Evolutionary conservation across 2,329 filamentous ascomycete species (phyloP), one percentile per base, ranked within the genome.

Genomic region (Diaporthe nobilis): DNA sequence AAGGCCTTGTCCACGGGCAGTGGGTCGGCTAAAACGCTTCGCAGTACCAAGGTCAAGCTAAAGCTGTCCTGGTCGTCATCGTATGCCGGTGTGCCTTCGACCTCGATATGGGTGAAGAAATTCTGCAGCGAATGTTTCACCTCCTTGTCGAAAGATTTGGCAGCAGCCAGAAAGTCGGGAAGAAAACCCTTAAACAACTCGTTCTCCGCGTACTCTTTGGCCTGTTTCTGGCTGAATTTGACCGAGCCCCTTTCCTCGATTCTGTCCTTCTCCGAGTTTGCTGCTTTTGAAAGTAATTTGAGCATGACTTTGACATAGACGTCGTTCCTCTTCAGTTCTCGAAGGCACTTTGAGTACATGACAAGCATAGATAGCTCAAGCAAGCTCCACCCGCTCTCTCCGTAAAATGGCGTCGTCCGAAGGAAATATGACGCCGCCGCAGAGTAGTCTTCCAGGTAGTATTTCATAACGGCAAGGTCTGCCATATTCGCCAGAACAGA

Each of bases 401-500:
- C 93, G 79, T 97, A 98, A 77, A 94, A 94, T 0, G 93, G 92
- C 0, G 94, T 93, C 58, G 97, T 92, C 61, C 92, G 90, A 80
- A 93, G 90, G 80, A 99, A 97, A 80, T 94, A 96, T 0, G 90
- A 90, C 0, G 94, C 92, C 1, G 97, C 96, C 1, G 91, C 89
- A 3, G 86, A 87, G 81, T 92, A 96, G 78, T 98, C 94, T 31
- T 90, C 90, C 4, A 94, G 87, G 76, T 94, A 91, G 79, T 93
- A 97, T 80, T 96, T 96, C 70, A 98, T 86, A 7, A 97, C 90
- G 1, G 95, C 97, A 61, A 98, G 89, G 83, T 99, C 97, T 13
- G 95, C 94, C 83, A 96, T 91, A 76, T 93, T 92, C 28, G 92
- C 90, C 79, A 97, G 92, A 0, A 94, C 92, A 10, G 95, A 94